phyloP scores from a whole-genome alignment of 129 eudicot genomes.

The Pittosporum tobira region DNA sequence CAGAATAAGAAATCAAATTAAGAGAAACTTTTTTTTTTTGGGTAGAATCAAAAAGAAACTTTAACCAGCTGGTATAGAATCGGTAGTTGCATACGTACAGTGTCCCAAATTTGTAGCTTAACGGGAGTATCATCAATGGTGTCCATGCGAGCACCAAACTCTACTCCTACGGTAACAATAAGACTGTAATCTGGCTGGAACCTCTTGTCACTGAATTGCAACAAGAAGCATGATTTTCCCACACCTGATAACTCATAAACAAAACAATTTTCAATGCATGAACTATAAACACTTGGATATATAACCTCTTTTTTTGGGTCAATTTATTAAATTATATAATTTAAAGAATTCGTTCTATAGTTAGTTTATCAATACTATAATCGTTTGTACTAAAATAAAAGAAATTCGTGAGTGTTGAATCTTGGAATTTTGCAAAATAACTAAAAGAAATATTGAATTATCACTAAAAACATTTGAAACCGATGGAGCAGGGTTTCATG shows the following conservation, averaged over 20 bases:
- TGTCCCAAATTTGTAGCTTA: slow-evolving; percentile 95
- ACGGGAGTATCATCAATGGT: slow-evolving; percentile 53
- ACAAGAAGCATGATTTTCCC: slow-evolving; percentile 77
- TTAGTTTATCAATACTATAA: too few species aligned
- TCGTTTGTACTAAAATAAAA: background rate
- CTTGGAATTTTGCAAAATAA: slow-evolving; percentile 43
- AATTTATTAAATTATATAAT: too few species aligned
- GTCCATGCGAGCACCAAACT: slow-evolving; percentile 91
- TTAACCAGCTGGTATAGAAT: background rate
- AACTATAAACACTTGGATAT: too few species aligned
- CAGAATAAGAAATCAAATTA: too few species aligned
- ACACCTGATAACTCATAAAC: slow-evolving; percentile 37
- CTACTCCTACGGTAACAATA: slow-evolving; percentile 86
- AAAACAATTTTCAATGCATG: background rate
- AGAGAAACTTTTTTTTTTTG: too few species aligned
- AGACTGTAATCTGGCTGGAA: slow-evolving; percentile 88
- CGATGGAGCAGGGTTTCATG: slow-evolving; percentile 6
- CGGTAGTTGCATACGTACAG: slow-evolving; percentile 30
- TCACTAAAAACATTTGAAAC: background rate
- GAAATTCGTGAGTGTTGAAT: slow-evolving; percentile 19
- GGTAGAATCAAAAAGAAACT: background rate
- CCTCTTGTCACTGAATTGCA: slow-evolving; percentile 92
- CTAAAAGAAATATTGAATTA: background rate
- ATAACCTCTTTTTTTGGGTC: too few species aligned
- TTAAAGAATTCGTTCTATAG: too few species aligned